Evolutionary conservation across 495 filamentous ascomycete genomes (phyloP).

Genomic region (Lasiosphaeris hirsuta): DNA sequence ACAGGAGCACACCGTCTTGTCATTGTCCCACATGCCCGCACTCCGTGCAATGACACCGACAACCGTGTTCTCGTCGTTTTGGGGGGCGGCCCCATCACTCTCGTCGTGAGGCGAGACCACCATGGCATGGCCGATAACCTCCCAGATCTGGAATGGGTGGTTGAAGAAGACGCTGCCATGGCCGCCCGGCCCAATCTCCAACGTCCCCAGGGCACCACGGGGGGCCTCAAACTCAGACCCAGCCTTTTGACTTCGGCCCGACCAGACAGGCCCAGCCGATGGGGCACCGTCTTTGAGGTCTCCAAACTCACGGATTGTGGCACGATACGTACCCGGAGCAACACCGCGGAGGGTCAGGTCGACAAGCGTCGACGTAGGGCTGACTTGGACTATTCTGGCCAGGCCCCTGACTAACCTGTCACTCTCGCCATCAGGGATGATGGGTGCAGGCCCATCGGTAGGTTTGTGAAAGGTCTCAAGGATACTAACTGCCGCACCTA

Average conservation of each 20-base stretch:
- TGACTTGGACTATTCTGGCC: constrained; percentile 77
- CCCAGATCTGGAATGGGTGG: constrained; percentile 82
- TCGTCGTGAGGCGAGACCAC: constrained; percentile 66
- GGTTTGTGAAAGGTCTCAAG: constrained; percentile 76
- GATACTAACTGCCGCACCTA: constrained; percentile 92
- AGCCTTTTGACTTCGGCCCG: constrained; percentile 26
- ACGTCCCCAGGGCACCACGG: constrained; percentile 67
- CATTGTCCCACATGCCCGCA: constrained; percentile 96
- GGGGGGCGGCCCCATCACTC: constrained; percentile 45
- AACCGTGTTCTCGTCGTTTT: constrained; percentile 75
- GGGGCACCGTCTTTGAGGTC: constrained; percentile 80
- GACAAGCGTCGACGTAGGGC: constrained; percentile 69
- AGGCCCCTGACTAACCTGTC: constrained; percentile 63
- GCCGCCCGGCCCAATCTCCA: constrained; percentile 67
- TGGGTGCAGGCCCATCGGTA: constrained; percentile 24
- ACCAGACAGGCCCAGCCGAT: constrained; percentile 83
- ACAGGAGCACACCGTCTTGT: constrained; percentile 92
- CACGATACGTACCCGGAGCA: constrained; percentile 74
- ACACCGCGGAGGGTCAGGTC: constrained; percentile 87
- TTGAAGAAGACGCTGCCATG: constrained; percentile 75
- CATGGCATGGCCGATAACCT: constrained; percentile 88
- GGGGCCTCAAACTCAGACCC: constrained; percentile 24
- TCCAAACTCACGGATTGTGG: constrained; percentile 80
- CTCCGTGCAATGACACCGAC: constrained; percentile 92
- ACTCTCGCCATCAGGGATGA: constrained; percentile 27